These are phyloP conservation scores for Cryptosporidium viatorum DNA, from an alignment of 169 alveolate species.

Conservation along the genomic window DNA sequence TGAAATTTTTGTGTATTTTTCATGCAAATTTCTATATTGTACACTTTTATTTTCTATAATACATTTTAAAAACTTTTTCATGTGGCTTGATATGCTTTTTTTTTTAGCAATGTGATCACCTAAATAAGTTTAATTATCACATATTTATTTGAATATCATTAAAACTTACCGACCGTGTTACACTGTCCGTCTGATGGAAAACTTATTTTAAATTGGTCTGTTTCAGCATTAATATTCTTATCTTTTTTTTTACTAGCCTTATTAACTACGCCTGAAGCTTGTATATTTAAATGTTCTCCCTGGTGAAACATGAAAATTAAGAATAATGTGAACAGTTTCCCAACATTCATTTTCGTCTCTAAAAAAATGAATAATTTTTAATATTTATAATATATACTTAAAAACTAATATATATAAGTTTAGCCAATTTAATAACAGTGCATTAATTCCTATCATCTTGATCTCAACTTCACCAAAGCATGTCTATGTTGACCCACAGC, in stretches of 20 bases:
- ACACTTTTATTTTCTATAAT: background rate
- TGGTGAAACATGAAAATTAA: background rate
- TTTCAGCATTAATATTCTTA: background rate
- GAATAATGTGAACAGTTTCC: background rate
- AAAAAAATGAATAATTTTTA: background rate
- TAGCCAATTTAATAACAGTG: background rate
- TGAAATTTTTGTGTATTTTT: background rate
- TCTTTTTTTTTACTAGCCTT: background rate
- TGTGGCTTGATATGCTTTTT: background rate
- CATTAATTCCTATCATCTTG: background rate
- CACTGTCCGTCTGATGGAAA: slow-evolving; percentile 6
- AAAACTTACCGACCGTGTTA: slow-evolving; percentile 11
- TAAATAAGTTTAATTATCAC: background rate
- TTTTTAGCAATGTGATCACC: slow-evolving; percentile 18
- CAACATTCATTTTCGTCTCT: background rate
- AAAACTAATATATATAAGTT: background rate
- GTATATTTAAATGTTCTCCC: background rate
- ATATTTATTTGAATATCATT: background rate
- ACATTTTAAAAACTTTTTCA: background rate
- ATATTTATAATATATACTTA: background rate
- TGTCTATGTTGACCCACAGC: slow-evolving; percentile 69
- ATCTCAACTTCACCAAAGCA: background rate
- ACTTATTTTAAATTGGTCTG: background rate
- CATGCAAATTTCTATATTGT: background rate
- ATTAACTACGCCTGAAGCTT: background rate